These are phyloP conservation scores for Salix exigua DNA, from an alignment of 345 rosid species.

Conservation along the genomic window DNA sequence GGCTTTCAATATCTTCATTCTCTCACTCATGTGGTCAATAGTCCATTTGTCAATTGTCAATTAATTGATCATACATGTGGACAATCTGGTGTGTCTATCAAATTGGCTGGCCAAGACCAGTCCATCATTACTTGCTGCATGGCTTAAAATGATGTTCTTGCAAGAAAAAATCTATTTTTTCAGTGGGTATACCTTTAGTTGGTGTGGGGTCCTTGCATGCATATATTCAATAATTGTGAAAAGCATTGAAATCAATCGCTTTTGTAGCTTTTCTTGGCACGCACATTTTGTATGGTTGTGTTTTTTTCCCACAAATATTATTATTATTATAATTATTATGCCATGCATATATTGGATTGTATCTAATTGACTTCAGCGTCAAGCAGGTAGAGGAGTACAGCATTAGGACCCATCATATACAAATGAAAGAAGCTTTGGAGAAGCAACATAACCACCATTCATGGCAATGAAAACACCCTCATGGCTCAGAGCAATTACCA, in stretches of 20 bases:
- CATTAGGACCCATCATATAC: conserved; percentile 53
- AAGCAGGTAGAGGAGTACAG: conserved; percentile 29
- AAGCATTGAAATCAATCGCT: too few species aligned
- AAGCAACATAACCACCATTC: conserved; percentile 22
- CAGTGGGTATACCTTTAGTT: neutral
- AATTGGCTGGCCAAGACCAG: conserved; percentile 6
- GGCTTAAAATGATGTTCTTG: conserved; percentile 4
- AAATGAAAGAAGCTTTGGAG: conserved; percentile 48
- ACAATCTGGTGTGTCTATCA: conserved; percentile 11
- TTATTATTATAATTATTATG: neutral
- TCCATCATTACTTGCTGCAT: conserved; percentile 10
- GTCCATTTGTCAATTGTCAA: conserved; percentile 10
- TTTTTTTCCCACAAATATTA: neutral
- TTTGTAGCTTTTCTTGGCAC: neutral
- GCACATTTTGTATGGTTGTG: neutral
- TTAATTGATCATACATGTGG: conserved; percentile 9
- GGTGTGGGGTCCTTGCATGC: neutral
- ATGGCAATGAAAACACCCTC: conserved; percentile 23
- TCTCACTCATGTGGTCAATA: conserved; percentile 9
- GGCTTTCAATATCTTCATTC: conserved; percentile 15
- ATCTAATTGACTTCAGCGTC: conserved; percentile 5
- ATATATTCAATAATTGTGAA: neutral
- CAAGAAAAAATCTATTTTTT: neutral
- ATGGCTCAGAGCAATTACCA: conserved; percentile 28
- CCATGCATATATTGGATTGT: neutral